Evolutionary conservation across 257 asterid genomes (phyloP).

Genomic region (Galeopsis tetrahit): DNA sequence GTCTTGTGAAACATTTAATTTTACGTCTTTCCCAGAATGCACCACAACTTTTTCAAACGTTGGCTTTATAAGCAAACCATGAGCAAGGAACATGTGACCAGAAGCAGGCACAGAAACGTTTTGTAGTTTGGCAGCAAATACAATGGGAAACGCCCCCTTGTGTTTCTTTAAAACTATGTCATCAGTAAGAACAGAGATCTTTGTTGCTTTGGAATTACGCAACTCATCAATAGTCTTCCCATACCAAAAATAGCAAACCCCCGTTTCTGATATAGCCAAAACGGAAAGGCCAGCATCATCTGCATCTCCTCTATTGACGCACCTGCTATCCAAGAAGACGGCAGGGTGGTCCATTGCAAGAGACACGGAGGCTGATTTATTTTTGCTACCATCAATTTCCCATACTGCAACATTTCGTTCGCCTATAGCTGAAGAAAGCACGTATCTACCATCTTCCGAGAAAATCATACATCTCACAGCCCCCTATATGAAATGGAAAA

Average conservation of each 20-base stretch:
- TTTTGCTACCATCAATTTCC: slow-evolving; percentile 77
- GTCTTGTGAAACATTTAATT: slow-evolving; percentile 57
- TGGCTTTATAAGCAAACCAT: slow-evolving; percentile 82
- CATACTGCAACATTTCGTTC: slow-evolving; percentile 85
- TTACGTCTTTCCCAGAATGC: slow-evolving; percentile 69
- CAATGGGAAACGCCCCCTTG: slow-evolving; percentile 60
- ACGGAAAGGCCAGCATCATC: slow-evolving; percentile 62
- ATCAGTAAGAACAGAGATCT: slow-evolving; percentile 57
- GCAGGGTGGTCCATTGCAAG: slow-evolving; percentile 96
- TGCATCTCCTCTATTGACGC: slow-evolving; percentile 37
- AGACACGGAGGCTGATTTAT: slow-evolving; percentile 58
- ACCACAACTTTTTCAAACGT: slow-evolving; percentile 75
- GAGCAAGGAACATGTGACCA: slow-evolving; percentile 71
- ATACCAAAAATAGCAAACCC: slow-evolving; percentile 89
- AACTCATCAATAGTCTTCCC: slow-evolving; percentile 68
- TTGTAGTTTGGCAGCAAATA: slow-evolving; percentile 87
- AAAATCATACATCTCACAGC: slow-evolving; percentile 79
- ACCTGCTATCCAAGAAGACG: slow-evolving; percentile 71
- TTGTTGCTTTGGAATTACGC: slow-evolving; percentile 68
- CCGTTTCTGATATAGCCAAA: slow-evolving; percentile 87
- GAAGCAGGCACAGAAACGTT: slow-evolving; percentile 48
- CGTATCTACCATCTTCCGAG: slow-evolving; percentile 78
- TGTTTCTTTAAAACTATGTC: slow-evolving; percentile 52
- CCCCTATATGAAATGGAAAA: slow-evolving; percentile 51
- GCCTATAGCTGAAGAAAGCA: slow-evolving; percentile 79